Evolutionary conservation across 345 rosid species (phyloP).

Genomic region (Aegle marmelos): DNA sequence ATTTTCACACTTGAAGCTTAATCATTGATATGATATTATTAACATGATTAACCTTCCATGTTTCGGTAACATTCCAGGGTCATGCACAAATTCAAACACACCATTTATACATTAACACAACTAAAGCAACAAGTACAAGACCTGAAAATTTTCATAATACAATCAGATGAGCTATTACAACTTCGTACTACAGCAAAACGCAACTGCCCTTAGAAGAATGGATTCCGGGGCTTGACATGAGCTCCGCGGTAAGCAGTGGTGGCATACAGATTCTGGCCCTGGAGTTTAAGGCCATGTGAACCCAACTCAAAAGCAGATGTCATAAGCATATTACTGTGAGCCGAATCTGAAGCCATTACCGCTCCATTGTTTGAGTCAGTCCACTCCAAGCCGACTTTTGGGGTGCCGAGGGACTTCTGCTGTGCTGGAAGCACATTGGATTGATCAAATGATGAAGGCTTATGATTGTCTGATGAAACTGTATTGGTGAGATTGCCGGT

Average conservation of each 20-base stretch:
- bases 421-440: conserved; percentile 12
- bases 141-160: neutral
- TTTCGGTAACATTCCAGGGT: conserved; percentile 8
- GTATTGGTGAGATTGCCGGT: conserved; percentile 49
- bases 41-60: neutral
- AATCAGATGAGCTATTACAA: neutral
- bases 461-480: conserved; percentile 12
- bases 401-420: conserved; percentile 21
- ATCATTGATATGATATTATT: neutral
- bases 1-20: neutral
- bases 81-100: neutral
- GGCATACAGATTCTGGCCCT: conserved; percentile 29
- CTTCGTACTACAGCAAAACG: neutral
- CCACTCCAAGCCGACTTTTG: conserved; percentile 27
- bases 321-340: conserved; percentile 23
- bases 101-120: conserved; percentile 7
- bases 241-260: conserved; percentile 25
- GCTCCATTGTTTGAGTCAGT: conserved; percentile 24
- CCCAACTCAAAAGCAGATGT: conserved; percentile 30
- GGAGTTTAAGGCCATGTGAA: conserved; percentile 29
- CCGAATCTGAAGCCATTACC: conserved; percentile 24
- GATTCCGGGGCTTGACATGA: conserved; percentile 23
- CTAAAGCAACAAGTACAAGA: neutral
- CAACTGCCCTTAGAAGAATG: conserved; percentile 28
- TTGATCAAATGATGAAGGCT: conserved; percentile 16